These are phyloP conservation scores for Patellaria atrata DNA, from an alignment of 495 filamentous ascomycete species.

Conservation along the genomic window DNA sequence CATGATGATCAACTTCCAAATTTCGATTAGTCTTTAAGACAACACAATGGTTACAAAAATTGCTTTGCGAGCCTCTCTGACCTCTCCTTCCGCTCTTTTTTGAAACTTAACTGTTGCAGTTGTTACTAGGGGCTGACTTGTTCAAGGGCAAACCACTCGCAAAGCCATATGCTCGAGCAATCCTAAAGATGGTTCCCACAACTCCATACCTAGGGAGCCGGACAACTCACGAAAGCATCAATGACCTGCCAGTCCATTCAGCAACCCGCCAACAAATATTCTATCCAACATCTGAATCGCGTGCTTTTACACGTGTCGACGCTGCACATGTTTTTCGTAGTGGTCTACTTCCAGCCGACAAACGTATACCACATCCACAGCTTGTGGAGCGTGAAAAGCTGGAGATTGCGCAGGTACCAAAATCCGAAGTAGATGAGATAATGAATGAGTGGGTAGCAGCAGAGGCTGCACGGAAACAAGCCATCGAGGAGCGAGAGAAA, in stretches of 20 bases:
- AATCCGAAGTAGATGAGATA: conserved; percentile 26
- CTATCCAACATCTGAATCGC: conserved; percentile 78
- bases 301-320: conserved; percentile 74
- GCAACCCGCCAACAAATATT: conserved; percentile 74
- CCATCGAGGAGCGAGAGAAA: conserved; percentile 28
- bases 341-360: conserved; percentile 66
- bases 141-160: conserved; percentile 63
- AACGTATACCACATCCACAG: conserved; percentile 79
- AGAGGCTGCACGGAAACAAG: conserved; percentile 26
- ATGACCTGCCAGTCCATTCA: conserved; percentile 75
- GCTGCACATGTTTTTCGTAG: conserved; percentile 70
- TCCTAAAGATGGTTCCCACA: conserved; percentile 67
- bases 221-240: conserved; percentile 64
- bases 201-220: conserved; percentile 23
- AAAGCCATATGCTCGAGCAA: conserved; percentile 55
- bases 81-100: background rate
- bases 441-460: conserved; percentile 31
- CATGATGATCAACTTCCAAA: conserved; percentile 57
- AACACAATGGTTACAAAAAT: conserved; percentile 40
- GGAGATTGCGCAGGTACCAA: conserved; percentile 24
- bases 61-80: conserved; percentile 37
- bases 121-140: conserved; percentile 3
- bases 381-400: conserved; percentile 51
- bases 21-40: conserved; percentile 99
- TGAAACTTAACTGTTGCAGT: conserved; percentile 2